Conservation (phyloP, 257 asterid species). For the Prunella vulgaris region DNA sequence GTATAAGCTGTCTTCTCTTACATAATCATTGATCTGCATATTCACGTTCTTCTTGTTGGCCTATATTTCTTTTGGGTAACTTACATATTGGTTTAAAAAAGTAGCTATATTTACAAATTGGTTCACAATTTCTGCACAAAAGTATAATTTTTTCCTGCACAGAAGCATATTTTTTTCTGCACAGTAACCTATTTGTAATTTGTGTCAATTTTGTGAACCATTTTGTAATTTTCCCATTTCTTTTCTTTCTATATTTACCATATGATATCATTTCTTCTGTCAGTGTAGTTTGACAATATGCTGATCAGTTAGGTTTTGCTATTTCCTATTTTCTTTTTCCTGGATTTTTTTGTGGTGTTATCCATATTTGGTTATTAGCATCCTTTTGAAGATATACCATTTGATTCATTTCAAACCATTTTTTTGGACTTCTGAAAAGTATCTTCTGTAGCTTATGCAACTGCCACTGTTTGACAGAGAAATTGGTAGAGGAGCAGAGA, state of each 20-base stretch:
- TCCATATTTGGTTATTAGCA: not conserved
- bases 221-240: no score
- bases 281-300: not conserved
- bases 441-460: slow-evolving; percentile 30
- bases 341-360: not conserved
- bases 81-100: no score
- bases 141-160: no score
- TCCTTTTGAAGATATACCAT: not conserved
- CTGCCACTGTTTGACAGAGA: slow-evolving; percentile 54
- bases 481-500: slow-evolving; percentile 76
- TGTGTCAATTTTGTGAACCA: no score
- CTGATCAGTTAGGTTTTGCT: not conserved
- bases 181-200: no score
- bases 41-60: not conserved
- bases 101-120: no score
- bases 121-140: no score
- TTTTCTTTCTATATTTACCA: no score
- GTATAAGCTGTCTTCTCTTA: not conserved
- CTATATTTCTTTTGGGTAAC: slow-evolving; percentile 12
- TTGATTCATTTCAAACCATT: slow-evolving; percentile 8
- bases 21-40: not conserved
- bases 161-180: no score
- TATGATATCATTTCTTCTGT: not conserved
- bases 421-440: slow-evolving; percentile 20
- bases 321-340: not conserved